These are phyloP conservation scores for Colletotrichum sp. DNA, from an alignment of 2,329 filamentous ascomycete species.

Conservation along the genomic window DNA sequence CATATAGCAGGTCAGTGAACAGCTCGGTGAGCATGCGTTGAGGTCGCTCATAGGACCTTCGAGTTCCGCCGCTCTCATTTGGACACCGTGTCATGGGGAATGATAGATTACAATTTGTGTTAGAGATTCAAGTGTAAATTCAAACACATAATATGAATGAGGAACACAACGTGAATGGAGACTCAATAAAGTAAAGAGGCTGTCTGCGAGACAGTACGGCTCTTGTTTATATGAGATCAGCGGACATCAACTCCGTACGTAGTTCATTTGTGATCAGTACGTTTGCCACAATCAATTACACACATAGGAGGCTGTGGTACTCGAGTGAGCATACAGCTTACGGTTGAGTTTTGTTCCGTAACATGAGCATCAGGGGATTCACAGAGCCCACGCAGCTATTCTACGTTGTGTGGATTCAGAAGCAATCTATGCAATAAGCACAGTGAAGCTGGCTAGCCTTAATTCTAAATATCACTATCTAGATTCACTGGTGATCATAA, in stretches of 20 bases:
- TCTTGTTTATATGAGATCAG: background rate
- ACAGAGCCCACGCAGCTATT: background rate
- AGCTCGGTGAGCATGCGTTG: background rate
- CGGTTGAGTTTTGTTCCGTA: background rate
- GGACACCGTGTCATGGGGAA: background rate
- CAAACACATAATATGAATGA: background rate
- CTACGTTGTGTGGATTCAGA: background rate
- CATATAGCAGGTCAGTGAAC: background rate
- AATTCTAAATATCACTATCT: background rate
- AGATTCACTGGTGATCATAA: background rate
- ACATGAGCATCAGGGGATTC: background rate
- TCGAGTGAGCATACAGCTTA: background rate
- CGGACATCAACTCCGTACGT: background rate
- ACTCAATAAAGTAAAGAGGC: background rate
- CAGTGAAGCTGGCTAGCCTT: background rate
- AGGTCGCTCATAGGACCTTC: background rate
- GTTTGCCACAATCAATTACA: background rate
- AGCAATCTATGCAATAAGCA: background rate
- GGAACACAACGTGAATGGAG: accelerated
- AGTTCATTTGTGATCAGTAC: background rate
- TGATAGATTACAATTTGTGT: background rate
- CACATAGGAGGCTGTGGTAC: background rate
- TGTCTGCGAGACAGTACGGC: background rate
- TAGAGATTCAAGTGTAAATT: background rate
- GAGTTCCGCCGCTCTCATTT: background rate